Base-by-base conservation (phyloP, 768 basidiomycete species). In the Boletus barrowsii region DNA sequence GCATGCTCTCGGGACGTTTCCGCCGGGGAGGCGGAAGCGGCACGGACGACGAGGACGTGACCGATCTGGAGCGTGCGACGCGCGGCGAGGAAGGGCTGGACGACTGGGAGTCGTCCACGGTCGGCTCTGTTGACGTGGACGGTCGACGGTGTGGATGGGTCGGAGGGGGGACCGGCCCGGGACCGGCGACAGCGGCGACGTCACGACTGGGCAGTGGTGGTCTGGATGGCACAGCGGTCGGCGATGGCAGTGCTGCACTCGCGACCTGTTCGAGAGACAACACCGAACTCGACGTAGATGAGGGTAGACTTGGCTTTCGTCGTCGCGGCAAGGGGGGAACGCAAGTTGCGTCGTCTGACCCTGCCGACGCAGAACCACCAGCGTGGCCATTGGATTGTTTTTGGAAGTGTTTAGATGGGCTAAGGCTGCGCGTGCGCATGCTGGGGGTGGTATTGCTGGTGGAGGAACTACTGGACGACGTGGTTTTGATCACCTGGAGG, bases 401-500 rank as follows among this genome's bases (percentile, higher is more conserved):
- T 5, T n/a, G 41, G n/a, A 17, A 3, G 20, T 53, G 55, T 42
- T 70, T 72, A 4, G 62, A 51, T 11, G 74, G 68, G 36, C 67
- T 73, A 30, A 57, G 56, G 47, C 73, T 74, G 35, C 72, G 66
- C 24, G 63, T 58, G 47, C 71, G 63, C 10, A 42, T 26, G 9
- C 14, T n/a, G 8, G 43, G 42, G 8, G 42, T 48, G 49, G n/a
- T 29, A 15, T 47, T 56, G 32, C 51, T 37, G 13, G 11, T 39
- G 13, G 67, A 69, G 1, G 62, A 55, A 17, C 61, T 35, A 14
- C 33, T 41, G 17, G 70, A 70, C 5, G 77, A 73, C 39, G 83
- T 83, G 59, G 84, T 86, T 69, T 86, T 87, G 32, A 91, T 74
- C 11, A 91, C 83, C 66, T 84, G 81, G 55, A 89, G 72, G 18